These are phyloP conservation scores for Tolypocladium pustulatum DNA, from an alignment of 2,329 filamentous ascomycete species.

Conservation along the genomic window DNA sequence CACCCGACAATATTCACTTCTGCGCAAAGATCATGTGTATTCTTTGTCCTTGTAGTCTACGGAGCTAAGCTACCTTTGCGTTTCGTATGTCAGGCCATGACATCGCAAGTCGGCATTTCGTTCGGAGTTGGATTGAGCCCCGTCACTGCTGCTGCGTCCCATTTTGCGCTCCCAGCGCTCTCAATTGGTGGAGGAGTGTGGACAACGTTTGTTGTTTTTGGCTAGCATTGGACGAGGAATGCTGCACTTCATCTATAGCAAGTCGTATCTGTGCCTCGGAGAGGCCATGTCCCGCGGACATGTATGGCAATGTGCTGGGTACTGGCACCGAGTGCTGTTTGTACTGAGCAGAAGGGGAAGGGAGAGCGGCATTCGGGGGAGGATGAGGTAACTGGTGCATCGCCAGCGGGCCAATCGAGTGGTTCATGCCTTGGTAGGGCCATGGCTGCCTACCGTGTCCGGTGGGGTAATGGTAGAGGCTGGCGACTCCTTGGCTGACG, in stretches of 20 bases:
- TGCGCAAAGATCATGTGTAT: neutral
- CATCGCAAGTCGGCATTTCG: neutral
- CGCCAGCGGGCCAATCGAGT: neutral
- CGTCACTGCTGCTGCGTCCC: constrained; percentile 4
- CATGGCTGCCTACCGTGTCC: neutral
- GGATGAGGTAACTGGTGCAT: too few relatives aligned
- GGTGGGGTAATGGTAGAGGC: neutral
- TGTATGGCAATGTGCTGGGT: neutral
- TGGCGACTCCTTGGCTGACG: neutral
- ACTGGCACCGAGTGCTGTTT: neutral
- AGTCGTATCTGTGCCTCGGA: constrained; percentile 50
- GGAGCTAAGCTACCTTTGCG: neutral
- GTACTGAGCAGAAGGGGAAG: neutral
- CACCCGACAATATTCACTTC: neutral
- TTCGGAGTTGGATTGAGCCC: neutral
- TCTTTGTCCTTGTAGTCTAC: neutral
- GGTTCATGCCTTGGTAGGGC: neutral
- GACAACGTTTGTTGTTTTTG: constrained; percentile 4
- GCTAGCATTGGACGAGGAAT: constrained; percentile 5
- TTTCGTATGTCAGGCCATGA: neutral
- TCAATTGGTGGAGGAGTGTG: constrained; percentile 1
- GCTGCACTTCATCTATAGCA: constrained; percentile 53
- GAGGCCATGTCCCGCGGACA: neutral
- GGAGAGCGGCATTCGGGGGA: neutral
- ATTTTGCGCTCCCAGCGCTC: constrained; percentile 1